These are phyloP conservation scores for Talaromyces amestolkiae DNA, from an alignment of 2,329 filamentous ascomycete genomes.

Conservation along the genomic window DNA sequence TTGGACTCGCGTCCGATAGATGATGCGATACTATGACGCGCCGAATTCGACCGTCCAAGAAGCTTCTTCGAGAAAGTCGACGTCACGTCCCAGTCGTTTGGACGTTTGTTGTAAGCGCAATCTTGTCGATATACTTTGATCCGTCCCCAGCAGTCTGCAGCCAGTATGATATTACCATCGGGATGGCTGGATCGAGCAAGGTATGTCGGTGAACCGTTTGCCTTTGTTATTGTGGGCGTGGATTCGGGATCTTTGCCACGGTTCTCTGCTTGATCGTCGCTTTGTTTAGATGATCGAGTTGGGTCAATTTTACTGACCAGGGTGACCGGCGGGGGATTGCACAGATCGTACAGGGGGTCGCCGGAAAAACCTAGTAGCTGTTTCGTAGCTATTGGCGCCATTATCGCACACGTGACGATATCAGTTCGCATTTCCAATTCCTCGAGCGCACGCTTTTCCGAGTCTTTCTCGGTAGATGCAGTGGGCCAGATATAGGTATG, in stretches of 20 bases:
- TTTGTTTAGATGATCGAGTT: conserved; percentile 30
- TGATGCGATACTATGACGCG: conserved; percentile 51
- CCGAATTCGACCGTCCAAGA: conserved; percentile 54
- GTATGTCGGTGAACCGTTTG: conserved; percentile 72
- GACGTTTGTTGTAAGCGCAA: conserved; percentile 77
- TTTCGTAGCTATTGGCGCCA: conserved; percentile 76
- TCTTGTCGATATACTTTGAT: conserved; percentile 97
- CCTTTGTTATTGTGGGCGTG: conserved; percentile 20
- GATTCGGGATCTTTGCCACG: neutral
- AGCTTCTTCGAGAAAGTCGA: conserved; percentile 73
- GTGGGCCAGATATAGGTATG: conserved; percentile 88
- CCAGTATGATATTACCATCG: conserved; percentile 87
- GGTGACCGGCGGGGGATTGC: conserved; percentile 88
- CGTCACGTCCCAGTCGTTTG: conserved; percentile 73
- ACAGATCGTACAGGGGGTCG: conserved; percentile 93
- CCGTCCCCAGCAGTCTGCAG: conserved; percentile 79
- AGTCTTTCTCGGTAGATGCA: conserved; percentile 60
- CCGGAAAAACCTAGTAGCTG: conserved; percentile 75
- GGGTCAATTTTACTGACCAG: conserved; percentile 72
- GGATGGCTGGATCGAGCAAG: conserved; percentile 71
- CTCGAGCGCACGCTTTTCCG: conserved; percentile 79
- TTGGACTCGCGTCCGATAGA: conserved; percentile 47
- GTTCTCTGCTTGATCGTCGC: conserved; percentile 34
- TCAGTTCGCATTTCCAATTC: conserved; percentile 87
- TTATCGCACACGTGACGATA: conserved; percentile 83